phyloP scores from a whole-genome alignment of 2,329 filamentous ascomycete genomes.

The Passalora sequoiae region DNA sequence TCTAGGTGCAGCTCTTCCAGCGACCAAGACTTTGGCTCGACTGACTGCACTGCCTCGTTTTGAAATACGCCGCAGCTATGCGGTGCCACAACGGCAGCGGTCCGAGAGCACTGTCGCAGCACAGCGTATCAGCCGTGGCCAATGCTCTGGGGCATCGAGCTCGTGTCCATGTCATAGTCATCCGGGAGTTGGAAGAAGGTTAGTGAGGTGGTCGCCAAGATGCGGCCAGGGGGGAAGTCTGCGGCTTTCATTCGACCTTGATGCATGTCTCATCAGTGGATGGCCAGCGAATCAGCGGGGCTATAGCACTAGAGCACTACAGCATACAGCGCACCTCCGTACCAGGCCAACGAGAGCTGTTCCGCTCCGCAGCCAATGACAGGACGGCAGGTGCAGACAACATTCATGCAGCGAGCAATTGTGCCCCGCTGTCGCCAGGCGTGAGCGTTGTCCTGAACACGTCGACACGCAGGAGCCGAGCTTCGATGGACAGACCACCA shows the following conservation, averaged over 20 bases:
- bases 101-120: neutral
- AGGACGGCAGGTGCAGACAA: neutral
- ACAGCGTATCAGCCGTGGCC: neutral
- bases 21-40: neutral
- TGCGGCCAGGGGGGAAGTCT: too few species aligned
- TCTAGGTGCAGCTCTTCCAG: too few species aligned
- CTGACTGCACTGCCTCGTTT: neutral
- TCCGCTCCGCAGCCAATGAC: neutral
- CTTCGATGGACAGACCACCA: neutral
- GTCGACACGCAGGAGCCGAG: neutral
- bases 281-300: conserved; percentile 3
- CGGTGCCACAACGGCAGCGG: neutral
- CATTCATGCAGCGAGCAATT: neutral
- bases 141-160: neutral
- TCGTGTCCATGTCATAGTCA: neutral
- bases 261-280: neutral
- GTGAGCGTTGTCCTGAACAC: neutral
- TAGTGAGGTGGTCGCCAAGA: neutral
- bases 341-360: neutral
- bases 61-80: neutral
- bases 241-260: neutral
- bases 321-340: neutral
- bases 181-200: conserved; percentile 2
- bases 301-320: too few species aligned
- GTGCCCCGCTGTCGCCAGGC: neutral